Evolutionary conservation across 139 green algal species (phyloP).

Genomic region (Volvox africanus): DNA sequence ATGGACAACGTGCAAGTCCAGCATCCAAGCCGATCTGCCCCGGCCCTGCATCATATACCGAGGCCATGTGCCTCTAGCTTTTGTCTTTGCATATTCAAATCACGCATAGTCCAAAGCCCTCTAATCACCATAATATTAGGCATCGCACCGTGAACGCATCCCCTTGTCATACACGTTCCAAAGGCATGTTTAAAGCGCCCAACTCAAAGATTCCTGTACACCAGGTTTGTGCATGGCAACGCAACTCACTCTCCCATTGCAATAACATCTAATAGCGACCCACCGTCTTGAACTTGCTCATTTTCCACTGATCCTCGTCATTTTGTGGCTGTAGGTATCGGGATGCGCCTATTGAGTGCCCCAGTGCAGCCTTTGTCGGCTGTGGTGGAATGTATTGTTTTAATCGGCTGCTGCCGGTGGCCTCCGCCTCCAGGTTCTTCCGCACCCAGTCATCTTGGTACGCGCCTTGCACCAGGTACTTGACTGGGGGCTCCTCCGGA

Average conservation of each 20-base stretch:
- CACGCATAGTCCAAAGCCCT: no score
- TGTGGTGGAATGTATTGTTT: slow-evolving; percentile 59
- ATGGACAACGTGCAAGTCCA: no score
- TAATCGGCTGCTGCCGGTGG: background rate
- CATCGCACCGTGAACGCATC: no score
- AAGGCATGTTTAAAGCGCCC: no score
- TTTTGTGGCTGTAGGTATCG: slow-evolving; percentile 49
- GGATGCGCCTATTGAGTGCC: slow-evolving; percentile 54
- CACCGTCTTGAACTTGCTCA: slow-evolving; percentile 65
- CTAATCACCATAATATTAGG: no score
- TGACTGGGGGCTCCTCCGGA: slow-evolving; percentile 61
- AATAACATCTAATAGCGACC: background rate
- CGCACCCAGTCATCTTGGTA: slow-evolving; percentile 61
- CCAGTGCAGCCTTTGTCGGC: slow-evolving; percentile 54
- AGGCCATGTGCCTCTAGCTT: no score
- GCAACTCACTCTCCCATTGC: background rate
- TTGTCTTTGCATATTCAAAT: no score
- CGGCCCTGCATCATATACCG: no score
- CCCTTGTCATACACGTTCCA: no score
- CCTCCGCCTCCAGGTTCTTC: slow-evolving; percentile 50
- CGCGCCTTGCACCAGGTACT: slow-evolving; percentile 67
- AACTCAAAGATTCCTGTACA: no score
- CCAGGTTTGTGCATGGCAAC: background rate
- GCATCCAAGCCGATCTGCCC: no score
- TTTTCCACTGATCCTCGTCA: slow-evolving; percentile 58